A percentile compares a stretch with the other conserved stretches of the same genome.
Conservation (phyloP, 164 flowering plant species). For the Macadamia integrifolia region DNA sequence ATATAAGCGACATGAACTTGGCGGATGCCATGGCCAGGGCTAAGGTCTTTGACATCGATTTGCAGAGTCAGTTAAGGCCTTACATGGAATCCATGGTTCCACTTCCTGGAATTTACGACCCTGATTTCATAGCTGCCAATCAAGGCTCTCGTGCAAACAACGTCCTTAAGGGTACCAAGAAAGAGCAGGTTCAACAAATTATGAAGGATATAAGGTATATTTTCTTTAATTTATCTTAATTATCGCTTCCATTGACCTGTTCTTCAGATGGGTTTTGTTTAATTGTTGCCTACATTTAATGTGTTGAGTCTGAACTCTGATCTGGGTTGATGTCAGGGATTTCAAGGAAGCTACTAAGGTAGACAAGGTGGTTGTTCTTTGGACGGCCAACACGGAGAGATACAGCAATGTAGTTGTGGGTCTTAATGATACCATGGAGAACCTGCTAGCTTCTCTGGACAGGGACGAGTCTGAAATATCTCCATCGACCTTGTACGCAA, state of each 20-base stretch:
- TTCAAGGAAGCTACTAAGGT: conserved; percentile 64
- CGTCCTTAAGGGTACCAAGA: conserved; percentile 45
- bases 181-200: not conserved
- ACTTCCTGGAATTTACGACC: conserved; percentile 89
- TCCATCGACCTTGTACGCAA: conserved; percentile 85
- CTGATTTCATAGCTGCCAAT: conserved; percentile 24
- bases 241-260: not conserved
- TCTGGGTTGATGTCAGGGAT: conserved; percentile 18
- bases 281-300: not conserved
- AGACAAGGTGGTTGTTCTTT: conserved; percentile 67
- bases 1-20: conserved; percentile 89
- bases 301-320: too few relatives aligned
- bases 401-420: conserved; percentile 94
- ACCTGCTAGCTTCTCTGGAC: conserved; percentile 76
- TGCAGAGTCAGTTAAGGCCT: conserved; percentile 95
- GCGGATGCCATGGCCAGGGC: conserved; percentile 98
- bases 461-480: conserved; percentile 84
- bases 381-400: conserved; percentile 91
- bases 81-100: conserved; percentile 99
- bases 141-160: conserved; percentile 31
- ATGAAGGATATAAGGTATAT: not conserved
- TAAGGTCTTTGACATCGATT: conserved; percentile 84
- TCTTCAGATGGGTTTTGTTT: too few relatives aligned
- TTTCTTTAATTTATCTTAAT: not conserved
- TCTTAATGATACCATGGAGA: conserved; percentile 88